Evolutionary conservation across 163 green algal genomes (phyloP), one percentile per base, ranked within the genome.

Genomic region (Dunaliella salina): DNA sequence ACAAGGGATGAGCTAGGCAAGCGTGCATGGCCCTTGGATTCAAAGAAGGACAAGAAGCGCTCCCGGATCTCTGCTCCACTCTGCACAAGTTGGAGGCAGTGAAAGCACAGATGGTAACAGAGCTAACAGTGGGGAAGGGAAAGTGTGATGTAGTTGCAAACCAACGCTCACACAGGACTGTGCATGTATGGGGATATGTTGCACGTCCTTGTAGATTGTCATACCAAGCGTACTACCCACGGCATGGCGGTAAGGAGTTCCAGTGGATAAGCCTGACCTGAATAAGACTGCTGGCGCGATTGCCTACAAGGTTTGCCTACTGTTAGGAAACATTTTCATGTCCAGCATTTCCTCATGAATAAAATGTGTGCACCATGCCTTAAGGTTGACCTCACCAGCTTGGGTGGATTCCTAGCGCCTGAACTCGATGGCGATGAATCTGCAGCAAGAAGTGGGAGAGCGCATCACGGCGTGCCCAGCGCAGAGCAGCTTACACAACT

Each of bases 11-110:
- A 94, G 86, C 88, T 95, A 71, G 95, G 94, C 89, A 98, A 89
- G 11, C 93, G 90, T 20, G 81, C 86, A 90, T 99, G 96, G 63
- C 92, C 92, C n/a, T 90, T 87, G 33, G 84, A 80, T 88, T 96
- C 94, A 88, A 93, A 99, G 86, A 98, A 99, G 1, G 92, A 84
- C 84, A 98, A 88, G 90, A 99, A 99, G 5, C 82, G 82, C 83
- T 94, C 89, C 17, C 96, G 92, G 79, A 99, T 97, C 71, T 94
- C 90, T 11, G 91, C 84, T 17, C 95, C 96, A 40, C 84, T 92
- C 92, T 94, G 89, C 15, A 34, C 18, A 8, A 50, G 3, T 3
- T 50, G 40, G 40, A 50, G 40, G 40, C 8, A 8, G n/a, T 80
- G 69, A 32, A 80, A 11, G n/a, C 69, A 80, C 8, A 8, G 40